Conservation (phyloP, 257 asterid genomes). For the Capsicum chinense region DNA sequence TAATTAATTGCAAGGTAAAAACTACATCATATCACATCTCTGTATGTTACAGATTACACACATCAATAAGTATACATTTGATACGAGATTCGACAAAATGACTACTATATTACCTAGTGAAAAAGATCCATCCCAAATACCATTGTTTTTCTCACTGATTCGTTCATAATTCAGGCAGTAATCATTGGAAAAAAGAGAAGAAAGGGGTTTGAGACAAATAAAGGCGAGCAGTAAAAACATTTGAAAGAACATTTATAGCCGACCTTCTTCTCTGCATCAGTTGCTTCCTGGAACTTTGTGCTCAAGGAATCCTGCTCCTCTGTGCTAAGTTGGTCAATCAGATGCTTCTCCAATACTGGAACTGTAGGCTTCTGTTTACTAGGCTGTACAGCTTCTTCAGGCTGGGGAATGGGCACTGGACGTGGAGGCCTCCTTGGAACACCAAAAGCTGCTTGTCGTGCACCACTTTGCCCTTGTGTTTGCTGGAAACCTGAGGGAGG, state of each 20-base stretch:
- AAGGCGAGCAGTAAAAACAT: background rate
- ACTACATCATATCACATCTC: background rate
- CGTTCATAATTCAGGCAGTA: slow-evolving; percentile 22
- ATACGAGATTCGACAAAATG: slow-evolving; percentile 2
- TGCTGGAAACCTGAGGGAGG: slow-evolving; percentile 63
- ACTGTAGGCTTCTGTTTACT: slow-evolving; percentile 77
- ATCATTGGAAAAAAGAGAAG: background rate
- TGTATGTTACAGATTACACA: slow-evolving; percentile 1
- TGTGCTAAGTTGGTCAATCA: slow-evolving; percentile 84
- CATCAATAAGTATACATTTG: background rate
- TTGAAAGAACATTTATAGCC: background rate
- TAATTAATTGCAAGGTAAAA: background rate
- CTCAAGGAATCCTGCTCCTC: slow-evolving; percentile 87
- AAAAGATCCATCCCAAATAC: background rate
- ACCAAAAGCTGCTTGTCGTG: slow-evolving; percentile 50
- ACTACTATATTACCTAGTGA: background rate
- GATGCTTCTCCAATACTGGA: slow-evolving; percentile 91
- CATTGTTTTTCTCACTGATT: slow-evolving; percentile 12
- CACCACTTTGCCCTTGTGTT: slow-evolving; percentile 59
- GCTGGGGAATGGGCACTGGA: slow-evolving; percentile 74
- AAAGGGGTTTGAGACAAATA: slow-evolving; percentile 1
- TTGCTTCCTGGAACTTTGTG: slow-evolving; percentile 87
- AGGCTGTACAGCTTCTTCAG: slow-evolving; percentile 61
- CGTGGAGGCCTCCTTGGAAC: slow-evolving; percentile 89
- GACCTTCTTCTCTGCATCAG: slow-evolving; percentile 93